Evolutionary conservation across 2,329 filamentous ascomycete genomes (phyloP).

Genomic region (Verticillium zaregamsianum): DNA sequence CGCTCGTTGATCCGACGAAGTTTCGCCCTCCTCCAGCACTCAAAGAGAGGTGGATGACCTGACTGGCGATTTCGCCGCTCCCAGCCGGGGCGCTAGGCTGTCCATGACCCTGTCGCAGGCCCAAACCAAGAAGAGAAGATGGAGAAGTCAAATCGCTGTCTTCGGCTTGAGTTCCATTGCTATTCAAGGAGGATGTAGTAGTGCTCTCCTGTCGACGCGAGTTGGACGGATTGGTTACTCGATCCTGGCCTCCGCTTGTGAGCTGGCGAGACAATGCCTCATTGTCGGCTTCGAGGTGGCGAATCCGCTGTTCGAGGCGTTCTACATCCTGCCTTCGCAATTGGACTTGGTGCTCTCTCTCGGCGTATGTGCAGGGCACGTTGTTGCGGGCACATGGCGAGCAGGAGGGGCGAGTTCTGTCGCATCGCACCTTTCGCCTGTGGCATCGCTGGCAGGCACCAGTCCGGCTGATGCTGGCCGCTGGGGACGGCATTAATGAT

Average conservation of each 20-base stretch:
- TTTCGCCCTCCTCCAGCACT: slow-evolving; percentile 36
- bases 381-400: slow-evolving; percentile 28
- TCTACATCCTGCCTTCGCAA: slow-evolving; percentile 25
- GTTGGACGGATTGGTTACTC: neutral
- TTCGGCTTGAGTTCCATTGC: neutral
- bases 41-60: slow-evolving; percentile 37
- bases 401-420: slow-evolving; percentile 31
- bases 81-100: slow-evolving; percentile 3
- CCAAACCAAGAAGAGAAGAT: neutral
- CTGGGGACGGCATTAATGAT: neutral
- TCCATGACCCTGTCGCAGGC: neutral
- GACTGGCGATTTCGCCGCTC: slow-evolving; percentile 29
- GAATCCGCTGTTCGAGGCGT: slow-evolving; percentile 27
- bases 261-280: slow-evolving; percentile 13
- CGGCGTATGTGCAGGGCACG: slow-evolving; percentile 28
- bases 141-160: neutral
- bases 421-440: slow-evolving; percentile 34
- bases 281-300: slow-evolving; percentile 26
- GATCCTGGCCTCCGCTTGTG: slow-evolving; percentile 8
- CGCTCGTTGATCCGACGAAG: slow-evolving; percentile 35
- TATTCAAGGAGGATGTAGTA: neutral
- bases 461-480: slow-evolving; percentile 4
- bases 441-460: slow-evolving; percentile 35
- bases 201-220: neutral
- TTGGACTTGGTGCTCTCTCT: slow-evolving; percentile 22